Base-by-base conservation (phyloP, 2,329 filamentous ascomycete species). In the Myriosclerotinia scirpicola region DNA sequence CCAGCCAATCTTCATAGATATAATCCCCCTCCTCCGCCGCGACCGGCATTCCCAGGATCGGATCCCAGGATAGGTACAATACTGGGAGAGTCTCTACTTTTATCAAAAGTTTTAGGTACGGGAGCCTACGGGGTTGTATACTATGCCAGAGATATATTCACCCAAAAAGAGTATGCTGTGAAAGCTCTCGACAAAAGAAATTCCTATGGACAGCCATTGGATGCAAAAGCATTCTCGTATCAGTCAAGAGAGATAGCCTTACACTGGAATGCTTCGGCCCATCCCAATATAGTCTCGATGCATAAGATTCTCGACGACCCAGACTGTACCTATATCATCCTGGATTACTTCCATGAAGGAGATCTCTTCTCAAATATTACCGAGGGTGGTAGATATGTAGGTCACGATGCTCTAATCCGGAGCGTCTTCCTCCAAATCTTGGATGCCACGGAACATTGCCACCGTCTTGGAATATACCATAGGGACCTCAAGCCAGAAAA, bases 401-500 rank as follows among this genome's bases (percentile, higher is more conserved):
- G 92, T 80, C 93, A 97, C 81, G 94, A 98, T 81, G 85, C 87
- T 75, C 85, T 97, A 77, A 91, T 90, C 83, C 92, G 90, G 81
- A 87, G 87, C 72, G 90, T 93, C 67, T 98, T 98, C 79, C 87
- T 98, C 70, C 95, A 99, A 80, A 92, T 99, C 75, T 80, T 99
- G 84, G 91, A 97, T 84, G 95, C 95, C 79, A 94, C 98, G 71
- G 90, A 95, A 77, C 92, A 93, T 81, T 98, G 95, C 85, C 95
- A 99, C 80, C 87, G 87, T 72, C 82, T 93, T 75, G 93, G 93
- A 75, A 96, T 99, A 77, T 99, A 96, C 83, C 95, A 99, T 80
- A 86, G 95, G 80, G 95, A 99, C 79, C 84, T 99, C 70, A 99
- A 99, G 84, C 95, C 95, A 68, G 95, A 99, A 83, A 99, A 99